Evolutionary conservation across 768 basidiomycete species (phyloP).

Genomic region (Boletus sp.): DNA sequence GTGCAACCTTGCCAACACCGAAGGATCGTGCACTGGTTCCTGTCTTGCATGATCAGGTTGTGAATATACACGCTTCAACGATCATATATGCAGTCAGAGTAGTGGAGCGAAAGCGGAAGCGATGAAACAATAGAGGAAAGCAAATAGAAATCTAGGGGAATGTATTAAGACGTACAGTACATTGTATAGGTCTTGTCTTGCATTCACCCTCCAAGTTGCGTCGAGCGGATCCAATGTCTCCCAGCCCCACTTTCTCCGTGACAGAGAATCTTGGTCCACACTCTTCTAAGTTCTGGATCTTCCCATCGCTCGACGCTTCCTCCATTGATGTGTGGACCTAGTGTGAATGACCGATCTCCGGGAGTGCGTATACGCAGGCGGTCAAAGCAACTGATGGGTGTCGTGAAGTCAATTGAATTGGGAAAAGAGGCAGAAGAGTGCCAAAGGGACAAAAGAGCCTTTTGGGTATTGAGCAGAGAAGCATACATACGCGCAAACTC

Average conservation of each 20-base stretch:
- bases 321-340: conserved; percentile 61
- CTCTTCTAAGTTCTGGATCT: conserved; percentile 41
- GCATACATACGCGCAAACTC: conserved; percentile 77
- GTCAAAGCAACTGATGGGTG: conserved; percentile 76
- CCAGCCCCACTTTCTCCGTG: conserved; percentile 43
- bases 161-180: conserved; percentile 39
- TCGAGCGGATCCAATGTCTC: conserved; percentile 51
- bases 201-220: conserved; percentile 43
- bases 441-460: conserved; percentile 58
- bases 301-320: conserved; percentile 59
- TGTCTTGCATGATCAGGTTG: conserved; percentile 16
- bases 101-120: conserved; percentile 2
- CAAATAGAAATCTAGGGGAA: not conserved
- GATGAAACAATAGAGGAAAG: not conserved
- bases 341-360: conserved; percentile 63
- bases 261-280: conserved; percentile 44
- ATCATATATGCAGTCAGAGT: not conserved
- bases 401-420: conserved; percentile 44
- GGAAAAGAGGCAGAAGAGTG: conserved; percentile 40
- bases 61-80: not conserved
- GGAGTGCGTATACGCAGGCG: conserved; percentile 70
- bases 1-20: conserved; percentile 62
- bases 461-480: conserved; percentile 54
- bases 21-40: conserved; percentile 54
- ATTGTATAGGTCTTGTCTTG: conserved; percentile 61